Evolutionary conservation across 2,329 filamentous ascomycete species (phyloP), one percentile per base, ranked within the genome.

Genomic region (Parafenestella ontariensis): DNA sequence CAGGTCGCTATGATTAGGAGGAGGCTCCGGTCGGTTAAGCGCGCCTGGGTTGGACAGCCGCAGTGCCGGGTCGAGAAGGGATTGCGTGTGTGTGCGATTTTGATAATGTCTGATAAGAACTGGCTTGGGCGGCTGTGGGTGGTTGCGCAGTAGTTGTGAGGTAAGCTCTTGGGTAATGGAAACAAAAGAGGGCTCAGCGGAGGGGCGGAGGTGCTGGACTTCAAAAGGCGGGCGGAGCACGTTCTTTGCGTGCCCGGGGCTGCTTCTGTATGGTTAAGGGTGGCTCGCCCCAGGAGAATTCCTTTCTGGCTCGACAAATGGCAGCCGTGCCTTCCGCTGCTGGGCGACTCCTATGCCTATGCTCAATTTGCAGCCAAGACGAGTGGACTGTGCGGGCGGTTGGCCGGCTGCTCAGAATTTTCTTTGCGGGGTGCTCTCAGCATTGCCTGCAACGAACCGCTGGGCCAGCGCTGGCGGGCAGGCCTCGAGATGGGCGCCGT

Each of bases 101-200:
- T 76, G 75, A 76, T 77, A 77, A 77, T 76, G 68, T 70, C 65
- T 73, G 71, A 80, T 80, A 80, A 79, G 70, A 70, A 59, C 56
- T 54, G 24, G 47, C 56, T 49, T 56, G 55, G 41, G 59, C 62
- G 57, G 62, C 60, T 72, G 64, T 72, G 70, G 62, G 70, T 71
- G 70, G 71, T 72, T 69, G 71, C 65, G 72, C 69, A 69, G 65
- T 70, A 73, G 71, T 68, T 70, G 77, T 78, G 77, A 78, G 76
- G 77, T 79, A 79, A 79, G 72, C 70, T 72, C 70, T 79, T 79
- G 75, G 75, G 72, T 79, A 80, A 80, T 79, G 76, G 65, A 78
- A 79, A 78, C 69, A 64, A 61, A 60, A 62, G 56, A 64, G 59
- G 64, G 58, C 61, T 62, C 57, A 59, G 64, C 61, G 59, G 65